Conservation (phyloP, 202 grass and related monocot species). For the Setaria italica region DNA sequence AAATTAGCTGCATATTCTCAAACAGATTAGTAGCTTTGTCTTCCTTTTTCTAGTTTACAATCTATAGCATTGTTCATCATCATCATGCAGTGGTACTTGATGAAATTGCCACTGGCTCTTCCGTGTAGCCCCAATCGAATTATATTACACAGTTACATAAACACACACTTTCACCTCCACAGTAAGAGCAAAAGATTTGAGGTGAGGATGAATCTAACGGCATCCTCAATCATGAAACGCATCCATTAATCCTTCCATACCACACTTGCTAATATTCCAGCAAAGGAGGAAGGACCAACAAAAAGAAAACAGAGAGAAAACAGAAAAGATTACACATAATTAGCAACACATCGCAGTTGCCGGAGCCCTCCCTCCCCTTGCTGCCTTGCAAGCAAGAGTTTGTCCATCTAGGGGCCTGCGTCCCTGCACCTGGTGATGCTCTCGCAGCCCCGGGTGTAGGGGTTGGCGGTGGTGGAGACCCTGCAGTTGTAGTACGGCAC, state of each 20-base stretch:
- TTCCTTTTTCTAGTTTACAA: neutral
- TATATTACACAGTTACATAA: neutral
- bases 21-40: neutral
- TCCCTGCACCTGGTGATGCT: constrained; percentile 71
- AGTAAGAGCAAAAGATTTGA: constrained; percentile 1
- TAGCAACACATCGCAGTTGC: neutral
- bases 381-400: neutral
- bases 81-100: neutral
- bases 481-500: constrained; percentile 98
- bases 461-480: constrained; percentile 66
- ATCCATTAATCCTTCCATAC: constrained; percentile 35
- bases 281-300: constrained; percentile 21
- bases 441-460: constrained; percentile 82
- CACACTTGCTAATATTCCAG: constrained; percentile 43
- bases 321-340: neutral
- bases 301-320: too few relatives aligned
- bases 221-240: constrained; percentile 10
- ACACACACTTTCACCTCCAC: constrained; percentile 11
- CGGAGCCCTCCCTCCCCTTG: neutral
- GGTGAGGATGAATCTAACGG: neutral
- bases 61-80: constrained; percentile 14
- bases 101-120: neutral
- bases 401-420: constrained; percentile 36
- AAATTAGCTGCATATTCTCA: neutral
- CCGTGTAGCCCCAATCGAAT: constrained; percentile 9